Conservation (phyloP, 2,329 filamentous ascomycete species). For the Tolypocladium cylindrosporum region DNA sequence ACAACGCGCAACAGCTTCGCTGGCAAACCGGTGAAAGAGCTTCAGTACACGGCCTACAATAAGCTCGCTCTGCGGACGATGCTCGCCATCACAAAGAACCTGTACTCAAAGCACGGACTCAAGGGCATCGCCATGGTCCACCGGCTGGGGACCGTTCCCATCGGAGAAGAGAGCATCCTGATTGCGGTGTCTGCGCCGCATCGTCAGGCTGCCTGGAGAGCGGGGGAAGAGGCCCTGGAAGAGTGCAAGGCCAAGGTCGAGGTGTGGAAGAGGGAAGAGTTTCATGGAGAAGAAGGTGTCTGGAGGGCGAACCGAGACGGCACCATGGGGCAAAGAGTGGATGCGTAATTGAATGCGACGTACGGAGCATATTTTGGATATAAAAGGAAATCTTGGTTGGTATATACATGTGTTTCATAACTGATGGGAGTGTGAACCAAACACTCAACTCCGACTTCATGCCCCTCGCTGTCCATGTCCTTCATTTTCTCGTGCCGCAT, state of each 20-base stretch:
- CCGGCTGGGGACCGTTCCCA: slow-evolving; percentile 72
- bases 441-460: neutral
- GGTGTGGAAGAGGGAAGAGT: slow-evolving; percentile 91
- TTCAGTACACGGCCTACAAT: slow-evolving; percentile 67
- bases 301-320: slow-evolving; percentile 87
- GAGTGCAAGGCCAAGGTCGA: slow-evolving; percentile 79
- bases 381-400: neutral
- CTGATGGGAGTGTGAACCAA: neutral
- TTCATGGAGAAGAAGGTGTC: slow-evolving; percentile 64
- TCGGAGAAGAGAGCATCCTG: slow-evolving; percentile 88
- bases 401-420: too few species aligned
- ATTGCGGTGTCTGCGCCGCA: slow-evolving; percentile 81
- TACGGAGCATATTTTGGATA: neutral
- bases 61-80: slow-evolving; percentile 62
- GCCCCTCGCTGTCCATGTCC: neutral
- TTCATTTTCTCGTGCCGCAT: neutral
- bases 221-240: slow-evolving; percentile 83
- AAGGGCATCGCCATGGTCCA: slow-evolving; percentile 72
- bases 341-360: slow-evolving; percentile 6
- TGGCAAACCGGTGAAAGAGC: slow-evolving; percentile 59
- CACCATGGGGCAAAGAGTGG: slow-evolving; percentile 39
- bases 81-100: slow-evolving; percentile 47
- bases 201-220: slow-evolving; percentile 74
- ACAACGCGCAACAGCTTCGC: slow-evolving; percentile 70
- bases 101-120: slow-evolving; percentile 53